These are phyloP conservation scores for Monosporascus sp. DNA, from an alignment of 2,329 filamentous ascomycete genomes.

Conservation along the genomic window DNA sequence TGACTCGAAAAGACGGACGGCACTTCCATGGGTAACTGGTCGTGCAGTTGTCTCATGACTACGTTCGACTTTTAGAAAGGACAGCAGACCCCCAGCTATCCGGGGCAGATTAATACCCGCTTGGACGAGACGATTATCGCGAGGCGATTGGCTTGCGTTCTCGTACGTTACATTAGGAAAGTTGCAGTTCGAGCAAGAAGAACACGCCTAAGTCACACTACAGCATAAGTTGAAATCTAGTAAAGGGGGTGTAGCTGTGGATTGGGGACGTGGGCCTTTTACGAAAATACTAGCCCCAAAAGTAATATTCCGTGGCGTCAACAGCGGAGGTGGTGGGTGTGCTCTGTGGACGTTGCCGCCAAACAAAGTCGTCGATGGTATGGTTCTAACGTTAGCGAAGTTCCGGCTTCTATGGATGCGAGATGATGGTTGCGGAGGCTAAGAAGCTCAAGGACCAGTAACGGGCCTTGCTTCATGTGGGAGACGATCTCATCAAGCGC, in stretches of 20 bases:
- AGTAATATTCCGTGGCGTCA: slow-evolving; percentile 59
- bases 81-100: slow-evolving; percentile 62
- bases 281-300: slow-evolving; percentile 72
- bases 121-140: slow-evolving; percentile 61
- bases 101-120: slow-evolving; percentile 69
- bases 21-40: too few relatives aligned
- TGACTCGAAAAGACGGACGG: too few relatives aligned
- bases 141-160: slow-evolving; percentile 78
- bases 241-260: slow-evolving; percentile 72
- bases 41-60: slow-evolving; percentile 66
- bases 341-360: slow-evolving; percentile 60
- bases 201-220: slow-evolving; percentile 79
- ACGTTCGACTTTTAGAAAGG: slow-evolving; percentile 65
- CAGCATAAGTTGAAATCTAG: slow-evolving; percentile 85
- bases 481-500: too few relatives aligned
- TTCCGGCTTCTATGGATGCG: slow-evolving; percentile 70
- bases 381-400: slow-evolving; percentile 63
- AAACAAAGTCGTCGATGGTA: slow-evolving; percentile 74
- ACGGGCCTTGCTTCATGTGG: not conserved
- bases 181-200: slow-evolving; percentile 79
- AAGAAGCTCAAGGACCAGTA: slow-evolving; percentile 59
- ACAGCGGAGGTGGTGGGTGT: slow-evolving; percentile 83
- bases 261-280: slow-evolving; percentile 72
- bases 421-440: slow-evolving; percentile 58
- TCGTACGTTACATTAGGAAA: slow-evolving; percentile 87